Conservation (phyloP, 2,329 filamentous ascomycete genomes). For the Dactylellina cionopaga region DNA sequence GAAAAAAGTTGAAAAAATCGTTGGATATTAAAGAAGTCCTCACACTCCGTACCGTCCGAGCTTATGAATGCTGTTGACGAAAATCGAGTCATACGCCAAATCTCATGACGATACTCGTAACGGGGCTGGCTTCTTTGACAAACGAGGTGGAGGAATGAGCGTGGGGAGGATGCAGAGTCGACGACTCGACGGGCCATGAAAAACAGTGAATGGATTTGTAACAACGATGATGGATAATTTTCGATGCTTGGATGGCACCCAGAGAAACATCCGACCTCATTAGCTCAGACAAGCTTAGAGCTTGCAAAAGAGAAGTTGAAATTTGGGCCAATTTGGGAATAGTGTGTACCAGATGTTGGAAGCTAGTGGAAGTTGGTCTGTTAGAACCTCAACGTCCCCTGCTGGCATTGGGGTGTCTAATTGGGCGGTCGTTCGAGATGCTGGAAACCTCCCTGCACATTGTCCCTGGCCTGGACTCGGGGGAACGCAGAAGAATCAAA, state of each 20-base stretch:
- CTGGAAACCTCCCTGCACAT: slow-evolving; percentile 29
- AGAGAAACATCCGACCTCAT: slow-evolving; percentile 44
- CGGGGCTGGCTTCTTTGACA: slow-evolving; percentile 1
- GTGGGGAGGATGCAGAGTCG: slow-evolving; percentile 19
- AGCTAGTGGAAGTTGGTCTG: slow-evolving; percentile 38
- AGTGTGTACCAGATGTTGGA: slow-evolving; percentile 32
- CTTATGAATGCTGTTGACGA: slow-evolving; percentile 35
- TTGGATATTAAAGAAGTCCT: slow-evolving; percentile 18
- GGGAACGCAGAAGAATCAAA: background rate
- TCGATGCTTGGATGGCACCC: slow-evolving; percentile 29
- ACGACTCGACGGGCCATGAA: slow-evolving; percentile 7
- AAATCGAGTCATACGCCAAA: slow-evolving; percentile 44
- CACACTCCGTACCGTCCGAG: slow-evolving; percentile 39
- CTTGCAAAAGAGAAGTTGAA: slow-evolving; percentile 36
- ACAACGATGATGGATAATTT: slow-evolving; percentile 46
- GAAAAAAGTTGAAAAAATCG: slow-evolving; percentile 9
- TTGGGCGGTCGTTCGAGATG: slow-evolving; percentile 33
- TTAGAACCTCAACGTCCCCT: slow-evolving; percentile 28
- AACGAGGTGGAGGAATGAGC: slow-evolving; percentile 17
- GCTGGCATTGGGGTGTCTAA: slow-evolving; percentile 25
- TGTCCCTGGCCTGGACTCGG: slow-evolving; percentile 41
- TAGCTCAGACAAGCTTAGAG: slow-evolving; percentile 47
- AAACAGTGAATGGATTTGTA: slow-evolving; percentile 15
- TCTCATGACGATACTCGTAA: slow-evolving; percentile 25
- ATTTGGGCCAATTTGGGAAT: slow-evolving; percentile 32